Evolutionary conservation across 2,329 filamentous ascomycete genomes (phyloP), one percentile per base, ranked within the genome.

Genomic region (Trichophyton equinum): DNA sequence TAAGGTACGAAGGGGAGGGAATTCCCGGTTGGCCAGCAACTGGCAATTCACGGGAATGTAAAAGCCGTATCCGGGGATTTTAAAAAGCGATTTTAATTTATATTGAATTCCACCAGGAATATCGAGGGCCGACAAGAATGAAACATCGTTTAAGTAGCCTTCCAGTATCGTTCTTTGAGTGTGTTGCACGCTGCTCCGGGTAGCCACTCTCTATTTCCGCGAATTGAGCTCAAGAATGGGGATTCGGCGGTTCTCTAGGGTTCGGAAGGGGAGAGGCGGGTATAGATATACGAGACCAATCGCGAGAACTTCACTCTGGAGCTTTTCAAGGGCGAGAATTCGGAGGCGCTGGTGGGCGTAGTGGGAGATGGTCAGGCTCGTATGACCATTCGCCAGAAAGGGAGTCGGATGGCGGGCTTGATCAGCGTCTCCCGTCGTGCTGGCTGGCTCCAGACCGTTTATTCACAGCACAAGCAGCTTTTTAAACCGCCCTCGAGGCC

Each of bases 1-100:
- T 51, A 65, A 13, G 8, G 69, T 71, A 70, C 8, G 27, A 25
- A 46, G 30, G 58, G 33, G 9, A 30, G 27, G n/a, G 40, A 8
- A 44, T 44, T 55, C 51, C 51, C 51, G 58, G 59, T 55, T 58
- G 56, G 15, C 60, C 57, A 61, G 56, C 57, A 59, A 63, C 44
- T 30, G 56, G 53, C 22, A 57, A 55, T 61, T 61, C 59, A 63
- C 59, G 22, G 30, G n/a, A 30, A 40, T 25, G 22, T 36, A 18
- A 33, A 53, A 56, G 20, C 46, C 59, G 46, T 38, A 47, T 60
- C 51, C n/a, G 55, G 49, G 33, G 42, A 33, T 33, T 44, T 51
- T 57, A 40, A 25, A 46, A 4, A 8, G 18, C 18, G 51, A 44
- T 6, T 47, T 51, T 51, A 61, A 60, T 40, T 49, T 27, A 42